phyloP scores from a whole-genome alignment of 345 rosid genomes.

The Eutrema yunnanense region DNA sequence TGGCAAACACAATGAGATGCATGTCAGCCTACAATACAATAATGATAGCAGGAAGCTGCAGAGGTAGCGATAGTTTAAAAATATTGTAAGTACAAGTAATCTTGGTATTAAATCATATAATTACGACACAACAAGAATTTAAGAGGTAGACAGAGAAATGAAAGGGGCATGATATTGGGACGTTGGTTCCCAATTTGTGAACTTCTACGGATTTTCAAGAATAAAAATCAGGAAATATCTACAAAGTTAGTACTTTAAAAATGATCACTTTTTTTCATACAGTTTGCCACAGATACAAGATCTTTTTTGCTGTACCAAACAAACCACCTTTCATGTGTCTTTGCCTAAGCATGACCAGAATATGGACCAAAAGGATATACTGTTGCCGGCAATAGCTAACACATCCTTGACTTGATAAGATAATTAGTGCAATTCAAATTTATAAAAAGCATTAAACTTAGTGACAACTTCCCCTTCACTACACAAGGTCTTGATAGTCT shows the following conservation, averaged over 20 bases:
- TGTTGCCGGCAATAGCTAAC: not conserved
- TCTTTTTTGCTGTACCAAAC: not conserved
- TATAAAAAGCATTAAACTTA: not conserved
- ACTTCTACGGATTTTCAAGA: not conserved
- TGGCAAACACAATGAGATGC: conserved; percentile 28
- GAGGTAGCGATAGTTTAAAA: not conserved
- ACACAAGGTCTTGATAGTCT: conserved; percentile 11
- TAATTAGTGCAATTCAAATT: not conserved
- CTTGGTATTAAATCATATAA: not conserved
- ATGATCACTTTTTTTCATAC: not conserved
- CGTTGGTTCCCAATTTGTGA: not conserved
- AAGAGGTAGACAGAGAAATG: not conserved
- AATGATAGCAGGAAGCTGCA: not conserved
- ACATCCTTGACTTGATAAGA: not conserved
- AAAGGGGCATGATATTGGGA: not conserved
- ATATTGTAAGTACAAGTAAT: not conserved
- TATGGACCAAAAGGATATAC: not conserved
- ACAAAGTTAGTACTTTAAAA: not conserved
- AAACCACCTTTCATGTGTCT: not conserved
- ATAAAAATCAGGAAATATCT: not conserved
- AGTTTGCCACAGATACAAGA: not conserved
- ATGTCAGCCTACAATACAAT: conserved; percentile 7
- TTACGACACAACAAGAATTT: not conserved
- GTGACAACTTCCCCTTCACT: not conserved
- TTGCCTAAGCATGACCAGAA: not conserved